These are phyloP conservation scores for Eucalyptus regnans DNA, from an alignment of 345 rosid species.

Conservation along the genomic window DNA sequence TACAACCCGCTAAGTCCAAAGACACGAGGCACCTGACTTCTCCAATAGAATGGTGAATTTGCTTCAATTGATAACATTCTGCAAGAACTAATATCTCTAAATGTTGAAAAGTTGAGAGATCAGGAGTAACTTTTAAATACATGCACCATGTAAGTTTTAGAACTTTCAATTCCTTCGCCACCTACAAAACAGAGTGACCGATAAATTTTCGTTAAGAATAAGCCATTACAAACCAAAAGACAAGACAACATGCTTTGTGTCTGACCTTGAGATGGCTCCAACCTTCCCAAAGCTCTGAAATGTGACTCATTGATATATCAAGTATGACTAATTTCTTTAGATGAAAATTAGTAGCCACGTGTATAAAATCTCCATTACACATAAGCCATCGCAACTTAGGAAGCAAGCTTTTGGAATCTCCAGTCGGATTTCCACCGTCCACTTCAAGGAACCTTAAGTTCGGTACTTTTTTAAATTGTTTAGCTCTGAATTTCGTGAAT, in stretches of 20 bases:
- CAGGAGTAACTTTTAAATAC: neutral
- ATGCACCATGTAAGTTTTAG: neutral
- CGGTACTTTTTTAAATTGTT: slow-evolving; percentile 1
- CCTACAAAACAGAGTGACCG: neutral
- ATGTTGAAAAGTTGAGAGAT: neutral
- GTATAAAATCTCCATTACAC: neutral
- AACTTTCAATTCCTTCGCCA: neutral
- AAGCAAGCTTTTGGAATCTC: neutral
- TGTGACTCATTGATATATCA: neutral
- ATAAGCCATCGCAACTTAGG: slow-evolving; percentile 10
- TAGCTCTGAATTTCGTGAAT: neutral
- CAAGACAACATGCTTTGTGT: neutral
- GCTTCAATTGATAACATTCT: fast-evolving
- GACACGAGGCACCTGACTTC: neutral
- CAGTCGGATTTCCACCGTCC: neutral
- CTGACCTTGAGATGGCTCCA: neutral
- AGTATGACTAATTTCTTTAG: neutral
- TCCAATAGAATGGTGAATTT: neutral
- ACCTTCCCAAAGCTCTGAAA: neutral
- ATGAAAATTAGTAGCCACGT: neutral
- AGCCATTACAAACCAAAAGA: neutral
- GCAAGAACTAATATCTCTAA: neutral
- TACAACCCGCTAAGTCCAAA: neutral
- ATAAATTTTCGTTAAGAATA: neutral
- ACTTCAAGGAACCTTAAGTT: slow-evolving; percentile 2